Evolutionary conservation across 768 basidiomycete genomes (phyloP).

Genomic region (Podaxis sp.): DNA sequence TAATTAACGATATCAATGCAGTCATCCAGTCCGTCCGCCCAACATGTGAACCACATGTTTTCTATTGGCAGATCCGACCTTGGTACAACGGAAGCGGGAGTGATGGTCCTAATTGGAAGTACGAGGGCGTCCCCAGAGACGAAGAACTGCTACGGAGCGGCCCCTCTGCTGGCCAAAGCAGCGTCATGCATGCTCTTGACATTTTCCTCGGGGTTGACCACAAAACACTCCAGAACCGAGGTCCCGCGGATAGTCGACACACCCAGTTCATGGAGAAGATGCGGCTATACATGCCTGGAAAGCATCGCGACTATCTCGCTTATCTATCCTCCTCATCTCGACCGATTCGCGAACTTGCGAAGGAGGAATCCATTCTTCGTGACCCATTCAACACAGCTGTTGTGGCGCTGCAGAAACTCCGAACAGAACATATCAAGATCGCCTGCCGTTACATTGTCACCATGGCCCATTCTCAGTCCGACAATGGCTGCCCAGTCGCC

Average conservation of each 20-base stretch:
- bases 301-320: constrained; percentile 79
- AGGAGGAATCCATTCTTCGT: constrained; percentile 49
- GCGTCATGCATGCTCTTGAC: constrained; percentile 82
- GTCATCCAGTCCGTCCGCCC: constrained; percentile 67
- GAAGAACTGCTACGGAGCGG: constrained; percentile 69
- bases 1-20: constrained; percentile 72
- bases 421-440: constrained; percentile 87
- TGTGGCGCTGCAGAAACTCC: constrained; percentile 71
- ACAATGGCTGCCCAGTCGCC: constrained; percentile 46
- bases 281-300: constrained; percentile 93
- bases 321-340: constrained; percentile 57
- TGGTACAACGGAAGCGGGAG: constrained; percentile 88
- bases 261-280: constrained; percentile 88
- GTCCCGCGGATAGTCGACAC: constrained; percentile 57
- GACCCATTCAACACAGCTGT: constrained; percentile 81
- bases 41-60: constrained; percentile 76
- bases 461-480: constrained; percentile 61
- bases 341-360: constrained; percentile 61
- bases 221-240: constrained; percentile 65
- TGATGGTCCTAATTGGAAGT: constrained; percentile 64
- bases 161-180: constrained; percentile 93
- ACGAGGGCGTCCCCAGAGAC: constrained; percentile 65
- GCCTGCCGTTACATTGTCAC: constrained; percentile 85
- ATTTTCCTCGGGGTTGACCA: constrained; percentile 89
- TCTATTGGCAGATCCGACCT: constrained; percentile 87